Conservation (phyloP, 352 stramenopile species). For the Blastocystis sp. region DNA sequence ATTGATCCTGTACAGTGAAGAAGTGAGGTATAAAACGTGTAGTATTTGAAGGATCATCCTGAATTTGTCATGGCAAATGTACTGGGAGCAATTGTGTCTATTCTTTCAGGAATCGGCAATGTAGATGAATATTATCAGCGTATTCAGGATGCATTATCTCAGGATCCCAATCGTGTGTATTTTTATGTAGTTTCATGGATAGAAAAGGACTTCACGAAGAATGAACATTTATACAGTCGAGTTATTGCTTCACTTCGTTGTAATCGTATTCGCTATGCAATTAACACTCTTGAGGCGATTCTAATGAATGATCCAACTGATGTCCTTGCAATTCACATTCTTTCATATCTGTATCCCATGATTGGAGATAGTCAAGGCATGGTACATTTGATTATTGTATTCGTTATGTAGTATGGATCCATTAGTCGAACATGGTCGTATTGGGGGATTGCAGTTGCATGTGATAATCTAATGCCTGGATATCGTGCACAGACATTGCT, state of each 20-base stretch:
- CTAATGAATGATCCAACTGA: constrained; percentile 24
- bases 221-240: constrained; percentile 11
- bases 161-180: background rate
- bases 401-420: background rate
- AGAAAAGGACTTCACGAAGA: constrained; percentile 33
- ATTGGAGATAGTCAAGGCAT: background rate
- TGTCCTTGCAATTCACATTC: constrained; percentile 2
- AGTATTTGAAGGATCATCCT: constrained; percentile 12
- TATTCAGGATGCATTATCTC: background rate
- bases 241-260: background rate
- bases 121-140: background rate
- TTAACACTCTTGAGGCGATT: constrained; percentile 21
- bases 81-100: background rate
- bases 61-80: constrained; percentile 41
- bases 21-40: background rate
- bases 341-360: background rate
- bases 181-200: background rate
- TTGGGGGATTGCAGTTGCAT: constrained; percentile 5
- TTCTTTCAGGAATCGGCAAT: constrained; percentile 8
- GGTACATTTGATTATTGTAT: background rate
- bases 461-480: constrained; percentile 1
- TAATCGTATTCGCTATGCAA: constrained; percentile 1
- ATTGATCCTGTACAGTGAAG: background rate
- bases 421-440: constrained; percentile 9
- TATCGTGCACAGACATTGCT: background rate